Conservation (phyloP, 768 basidiomycete genomes). For the Kwoniella bestiolae region DNA sequence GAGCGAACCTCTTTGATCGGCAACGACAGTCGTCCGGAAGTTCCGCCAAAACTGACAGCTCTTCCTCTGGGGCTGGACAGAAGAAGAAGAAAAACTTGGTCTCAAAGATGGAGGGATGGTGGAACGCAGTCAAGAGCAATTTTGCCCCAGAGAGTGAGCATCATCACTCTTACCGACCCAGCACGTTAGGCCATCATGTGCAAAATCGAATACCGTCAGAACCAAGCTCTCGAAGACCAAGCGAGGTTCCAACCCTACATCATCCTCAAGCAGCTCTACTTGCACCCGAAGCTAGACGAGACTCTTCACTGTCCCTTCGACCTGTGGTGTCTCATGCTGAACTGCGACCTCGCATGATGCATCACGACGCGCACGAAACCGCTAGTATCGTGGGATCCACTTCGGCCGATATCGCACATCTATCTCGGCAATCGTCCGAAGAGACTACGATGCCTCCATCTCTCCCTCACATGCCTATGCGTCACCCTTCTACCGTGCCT, state of each 20-base stretch:
- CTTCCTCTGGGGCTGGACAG: slow-evolving; percentile 18
- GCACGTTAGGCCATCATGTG: slow-evolving; percentile 21
- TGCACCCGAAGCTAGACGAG: slow-evolving; percentile 30
- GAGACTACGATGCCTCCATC: slow-evolving; percentile 28
- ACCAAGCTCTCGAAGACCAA: slow-evolving; percentile 44
- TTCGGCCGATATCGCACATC: slow-evolving; percentile 36
- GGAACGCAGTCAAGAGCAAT: slow-evolving; percentile 57
- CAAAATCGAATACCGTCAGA: slow-evolving; percentile 45
- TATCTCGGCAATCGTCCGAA: slow-evolving; percentile 27
- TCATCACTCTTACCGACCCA: slow-evolving; percentile 21
- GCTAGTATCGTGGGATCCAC: slow-evolving; percentile 31
- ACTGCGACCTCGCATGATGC: slow-evolving; percentile 21
- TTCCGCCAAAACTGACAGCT: slow-evolving; percentile 37
- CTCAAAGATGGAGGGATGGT: slow-evolving; percentile 57
- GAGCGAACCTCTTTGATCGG: slow-evolving; percentile 38
- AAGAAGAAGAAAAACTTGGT: slow-evolving; percentile 51
- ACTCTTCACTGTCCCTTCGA: slow-evolving; percentile 35
- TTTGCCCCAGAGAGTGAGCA: slow-evolving; percentile 41
- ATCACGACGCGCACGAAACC: slow-evolving; percentile 11
- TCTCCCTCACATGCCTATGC: slow-evolving; percentile 21
- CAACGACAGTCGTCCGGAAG: slow-evolving; percentile 40
- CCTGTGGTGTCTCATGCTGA: slow-evolving; percentile 43
- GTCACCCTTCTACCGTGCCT: slow-evolving; percentile 35
- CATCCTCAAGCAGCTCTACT: slow-evolving; percentile 25
- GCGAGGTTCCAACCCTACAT: slow-evolving; percentile 25